Conservation (phyloP, 371 early-diverging fungal species). For the Syncephalastrum contaminatum region DNA sequence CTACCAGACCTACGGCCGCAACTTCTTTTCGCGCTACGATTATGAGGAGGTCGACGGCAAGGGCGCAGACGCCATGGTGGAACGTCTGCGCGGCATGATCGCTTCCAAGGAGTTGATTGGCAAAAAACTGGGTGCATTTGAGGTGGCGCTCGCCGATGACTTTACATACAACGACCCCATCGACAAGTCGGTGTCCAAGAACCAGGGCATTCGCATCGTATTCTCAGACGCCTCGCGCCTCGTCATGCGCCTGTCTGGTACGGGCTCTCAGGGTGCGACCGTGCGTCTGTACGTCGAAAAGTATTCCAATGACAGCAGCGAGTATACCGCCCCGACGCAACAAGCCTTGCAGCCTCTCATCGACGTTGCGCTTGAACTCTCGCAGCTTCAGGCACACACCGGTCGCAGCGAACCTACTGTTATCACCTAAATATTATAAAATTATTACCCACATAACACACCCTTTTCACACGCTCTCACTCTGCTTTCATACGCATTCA, state of each 20-base stretch:
- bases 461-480: too few relatives aligned
- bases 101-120: slow-evolving; percentile 52
- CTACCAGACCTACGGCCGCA: slow-evolving; percentile 87
- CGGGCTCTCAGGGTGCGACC: slow-evolving; percentile 96
- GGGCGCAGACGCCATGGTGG: slow-evolving; percentile 79
- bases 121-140: slow-evolving; percentile 61
- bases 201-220: slow-evolving; percentile 91
- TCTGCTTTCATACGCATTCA: too few relatives aligned
- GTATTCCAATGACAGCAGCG: slow-evolving; percentile 66
- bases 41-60: slow-evolving; percentile 93
- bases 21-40: slow-evolving; percentile 97
- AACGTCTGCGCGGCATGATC: slow-evolving; percentile 59
- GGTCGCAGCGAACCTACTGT: slow-evolving; percentile 93
- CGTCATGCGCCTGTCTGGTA: slow-evolving; percentile 91
- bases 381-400: slow-evolving; percentile 78
- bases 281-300: slow-evolving; percentile 95
- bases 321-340: slow-evolving; percentile 73
- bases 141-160: slow-evolving; percentile 78
- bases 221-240: slow-evolving; percentile 91
- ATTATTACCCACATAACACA: too few relatives aligned
- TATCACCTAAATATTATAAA: slow-evolving; percentile 63
- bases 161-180: slow-evolving; percentile 95
- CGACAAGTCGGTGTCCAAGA: slow-evolving; percentile 81
- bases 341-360: slow-evolving; percentile 88
- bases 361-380: slow-evolving; percentile 77